Percentiles rank a stretch among this genome's conserved stretches.
Evolutionary conservation across 108 stramenopile genomes (phyloP).

Genomic region (Fragilaria crotonensis): DNA sequence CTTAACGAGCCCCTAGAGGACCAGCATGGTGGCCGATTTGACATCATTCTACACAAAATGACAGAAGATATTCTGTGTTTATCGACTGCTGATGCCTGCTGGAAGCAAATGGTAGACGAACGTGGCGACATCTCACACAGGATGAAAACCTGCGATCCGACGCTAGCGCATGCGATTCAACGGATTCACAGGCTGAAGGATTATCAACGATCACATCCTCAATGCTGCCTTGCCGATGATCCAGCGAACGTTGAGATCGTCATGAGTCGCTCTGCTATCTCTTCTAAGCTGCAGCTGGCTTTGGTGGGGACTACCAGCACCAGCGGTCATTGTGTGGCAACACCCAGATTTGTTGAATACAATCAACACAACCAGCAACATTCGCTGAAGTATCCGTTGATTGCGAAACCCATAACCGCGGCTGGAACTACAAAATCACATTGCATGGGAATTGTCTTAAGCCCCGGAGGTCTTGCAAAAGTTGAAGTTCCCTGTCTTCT

Average conservation of each 20-base stretch:
- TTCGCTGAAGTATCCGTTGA: constrained; percentile 50
- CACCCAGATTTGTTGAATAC: constrained; percentile 42
- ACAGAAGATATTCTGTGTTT: constrained; percentile 78
- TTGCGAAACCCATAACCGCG: constrained; percentile 78
- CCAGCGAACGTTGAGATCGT: constrained; percentile 58
- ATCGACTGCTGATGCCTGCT: constrained; percentile 4
- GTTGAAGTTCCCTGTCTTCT: constrained; percentile 39
- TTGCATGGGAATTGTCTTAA: constrained; percentile 66
- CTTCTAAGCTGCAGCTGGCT: constrained; percentile 42
- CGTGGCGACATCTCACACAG: constrained; percentile 7
- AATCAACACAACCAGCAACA: not conserved
- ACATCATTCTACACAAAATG: constrained; percentile 80
- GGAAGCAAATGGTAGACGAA: constrained; percentile 5
- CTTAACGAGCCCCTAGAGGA: constrained; percentile 67
- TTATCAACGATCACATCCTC: constrained; percentile 52
- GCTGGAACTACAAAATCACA: constrained; percentile 80
- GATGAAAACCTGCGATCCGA: not conserved
- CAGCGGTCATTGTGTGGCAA: constrained; percentile 53
- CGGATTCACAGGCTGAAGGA: constrained; percentile 57
- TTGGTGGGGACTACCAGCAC: constrained; percentile 39
- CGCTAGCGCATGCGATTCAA: constrained; percentile 30
- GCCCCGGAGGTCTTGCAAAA: constrained; percentile 36
- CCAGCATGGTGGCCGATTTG: constrained; percentile 77
- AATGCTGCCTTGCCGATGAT: constrained; percentile 71
- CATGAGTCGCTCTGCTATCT: constrained; percentile 75